phyloP scores from a whole-genome alignment of 2,329 filamentous ascomycete species.

The Aspergillus proliferans region DNA sequence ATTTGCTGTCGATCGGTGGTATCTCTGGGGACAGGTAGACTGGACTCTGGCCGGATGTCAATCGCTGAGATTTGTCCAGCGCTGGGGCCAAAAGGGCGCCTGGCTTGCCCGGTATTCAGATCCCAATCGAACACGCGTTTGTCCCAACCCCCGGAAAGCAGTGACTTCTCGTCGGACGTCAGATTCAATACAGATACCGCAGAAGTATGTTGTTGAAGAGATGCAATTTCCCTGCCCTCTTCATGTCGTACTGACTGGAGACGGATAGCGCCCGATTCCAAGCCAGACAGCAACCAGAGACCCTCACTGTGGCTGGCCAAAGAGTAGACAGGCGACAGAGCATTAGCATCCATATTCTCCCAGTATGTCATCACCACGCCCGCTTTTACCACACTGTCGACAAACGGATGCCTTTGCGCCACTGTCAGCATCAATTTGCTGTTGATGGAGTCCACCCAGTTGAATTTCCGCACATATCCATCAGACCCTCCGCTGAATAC shows the following conservation, averaged over 20 bases:
- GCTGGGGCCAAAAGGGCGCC: conserved; percentile 68
- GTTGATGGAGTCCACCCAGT: conserved; percentile 91
- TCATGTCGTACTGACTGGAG: conserved; percentile 89
- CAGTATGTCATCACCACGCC: conserved; percentile 94
- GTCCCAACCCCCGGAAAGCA: conserved; percentile 94
- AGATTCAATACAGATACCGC: conserved; percentile 84
- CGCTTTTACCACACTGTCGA: conserved; percentile 93
- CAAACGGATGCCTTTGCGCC: conserved; percentile 91
- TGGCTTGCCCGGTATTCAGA: conserved; percentile 73
- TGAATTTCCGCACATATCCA: conserved; percentile 94
- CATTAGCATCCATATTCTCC: conserved; percentile 82
- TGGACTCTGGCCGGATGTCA: conserved; percentile 73
- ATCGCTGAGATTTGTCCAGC: conserved; percentile 82
- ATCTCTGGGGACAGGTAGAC: conserved; percentile 67
- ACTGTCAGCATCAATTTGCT: conserved; percentile 90
- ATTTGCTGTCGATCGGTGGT: conserved; percentile 47
- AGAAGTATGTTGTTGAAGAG: conserved; percentile 76
- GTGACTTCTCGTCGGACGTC: conserved; percentile 74
- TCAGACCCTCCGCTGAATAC: conserved; percentile 92
- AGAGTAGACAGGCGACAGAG: conserved; percentile 86
- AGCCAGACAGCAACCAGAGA: conserved; percentile 82
- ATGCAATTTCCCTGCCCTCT: conserved; percentile 82
- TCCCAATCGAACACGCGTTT: conserved; percentile 95
- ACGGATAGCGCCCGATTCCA: conserved; percentile 89
- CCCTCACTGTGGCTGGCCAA: conserved; percentile 84